phyloP scores from a whole-genome alignment of 805 yeast genomes.

The Kuraishia capsulata region DNA sequence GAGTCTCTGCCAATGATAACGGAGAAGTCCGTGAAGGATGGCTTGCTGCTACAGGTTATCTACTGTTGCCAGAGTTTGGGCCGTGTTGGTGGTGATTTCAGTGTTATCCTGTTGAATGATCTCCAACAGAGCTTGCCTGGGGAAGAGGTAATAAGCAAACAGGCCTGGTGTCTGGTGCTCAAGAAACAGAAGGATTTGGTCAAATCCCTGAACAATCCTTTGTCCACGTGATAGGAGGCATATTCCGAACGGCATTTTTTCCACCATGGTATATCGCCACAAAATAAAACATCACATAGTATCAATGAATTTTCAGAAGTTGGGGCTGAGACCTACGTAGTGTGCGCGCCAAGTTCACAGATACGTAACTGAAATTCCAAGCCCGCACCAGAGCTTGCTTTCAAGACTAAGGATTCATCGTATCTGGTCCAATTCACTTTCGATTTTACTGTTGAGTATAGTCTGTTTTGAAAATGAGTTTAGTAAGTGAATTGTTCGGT shows the following conservation, averaged over 20 bases:
- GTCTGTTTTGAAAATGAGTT: no score
- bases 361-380: background rate
- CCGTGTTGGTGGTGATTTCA: conserved; percentile 63
- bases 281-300: no score
- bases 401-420: no score
- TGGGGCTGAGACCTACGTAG: background rate
- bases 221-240: background rate
- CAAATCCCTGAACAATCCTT: conserved; percentile 11
- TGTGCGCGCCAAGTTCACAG: background rate
- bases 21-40: conserved; percentile 38
- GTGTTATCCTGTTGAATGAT: conserved; percentile 36
- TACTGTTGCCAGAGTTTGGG: conserved; percentile 85
- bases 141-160: conserved; percentile 18
- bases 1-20: conserved; percentile 25
- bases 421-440: no score
- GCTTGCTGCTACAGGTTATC: conserved; percentile 70
- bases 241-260: no score
- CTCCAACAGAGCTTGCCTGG: conserved; percentile 18
- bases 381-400: background rate
- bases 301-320: no score
- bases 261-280: no score
- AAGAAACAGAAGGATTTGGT: conserved; percentile 32
- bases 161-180: conserved; percentile 33
- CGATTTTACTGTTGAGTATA: no score
- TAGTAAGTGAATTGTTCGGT: no score